A percentile compares a stretch with the other conserved stretches of the same genome.
phyloP scores from a whole-genome alignment of 352 stramenopile species.

The Pythium coloratum region DNA sequence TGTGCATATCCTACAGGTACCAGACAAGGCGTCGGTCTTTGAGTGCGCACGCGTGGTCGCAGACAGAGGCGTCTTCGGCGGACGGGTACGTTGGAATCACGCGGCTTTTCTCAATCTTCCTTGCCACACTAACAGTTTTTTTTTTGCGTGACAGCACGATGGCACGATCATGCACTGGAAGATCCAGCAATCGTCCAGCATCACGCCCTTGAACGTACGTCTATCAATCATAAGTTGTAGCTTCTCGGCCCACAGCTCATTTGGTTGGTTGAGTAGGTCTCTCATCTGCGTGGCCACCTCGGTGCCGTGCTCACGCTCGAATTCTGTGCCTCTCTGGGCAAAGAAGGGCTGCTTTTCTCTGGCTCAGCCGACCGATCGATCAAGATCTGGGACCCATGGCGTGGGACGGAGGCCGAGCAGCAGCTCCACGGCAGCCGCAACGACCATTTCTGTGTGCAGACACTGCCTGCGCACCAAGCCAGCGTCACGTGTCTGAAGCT shows the following conservation, averaged over 20 bases:
- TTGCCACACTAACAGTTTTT: neutral
- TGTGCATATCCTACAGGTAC: no score
- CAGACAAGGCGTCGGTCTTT: constrained; percentile 37
- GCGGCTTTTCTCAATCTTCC: neutral
- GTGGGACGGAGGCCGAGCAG: constrained; percentile 39
- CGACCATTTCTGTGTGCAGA: constrained; percentile 61
- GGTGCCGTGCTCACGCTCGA: constrained; percentile 55
- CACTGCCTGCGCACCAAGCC: constrained; percentile 52
- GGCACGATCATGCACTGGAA: constrained; percentile 64
- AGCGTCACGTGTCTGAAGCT: constrained; percentile 55
- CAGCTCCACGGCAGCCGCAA: constrained; percentile 24
- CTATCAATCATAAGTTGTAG: no score
- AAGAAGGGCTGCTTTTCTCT: constrained; percentile 59
- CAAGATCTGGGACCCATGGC: constrained; percentile 73
- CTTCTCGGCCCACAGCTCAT: no score
- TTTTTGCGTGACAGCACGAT: constrained; percentile 42
- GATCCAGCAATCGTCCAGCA: constrained; percentile 39
- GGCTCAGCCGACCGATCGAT: constrained; percentile 68
- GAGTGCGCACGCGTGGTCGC: constrained; percentile 45
- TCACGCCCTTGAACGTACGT: constrained; percentile 47
- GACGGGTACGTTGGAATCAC: constrained; percentile 34
- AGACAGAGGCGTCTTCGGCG: constrained; percentile 56
- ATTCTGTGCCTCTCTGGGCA: constrained; percentile 41
- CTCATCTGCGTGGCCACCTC: constrained; percentile 46
- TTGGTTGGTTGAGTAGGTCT: constrained; percentile 30